Evolutionary conservation across 2,329 filamentous ascomycete genomes (phyloP).

Genomic region (Colletotrichum somersetense): DNA sequence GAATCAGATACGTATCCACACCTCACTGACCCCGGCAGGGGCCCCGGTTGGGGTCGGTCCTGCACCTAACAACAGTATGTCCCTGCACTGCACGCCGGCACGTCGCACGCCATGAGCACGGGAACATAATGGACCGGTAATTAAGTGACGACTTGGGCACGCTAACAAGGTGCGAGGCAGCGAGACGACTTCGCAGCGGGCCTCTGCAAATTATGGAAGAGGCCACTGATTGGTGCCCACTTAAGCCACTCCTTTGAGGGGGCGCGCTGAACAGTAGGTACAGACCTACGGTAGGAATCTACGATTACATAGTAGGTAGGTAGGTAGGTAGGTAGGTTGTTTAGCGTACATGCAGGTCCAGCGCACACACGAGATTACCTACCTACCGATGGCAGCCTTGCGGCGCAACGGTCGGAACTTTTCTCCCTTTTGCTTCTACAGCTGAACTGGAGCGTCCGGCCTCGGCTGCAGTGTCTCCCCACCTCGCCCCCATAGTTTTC

Average conservation of each 20-base stretch:
- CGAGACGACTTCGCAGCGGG: conserved; percentile 12
- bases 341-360: conserved; percentile 27
- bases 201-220: conserved; percentile 17
- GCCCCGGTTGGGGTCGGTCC: conserved; percentile 28
- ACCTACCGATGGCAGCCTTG: conserved; percentile 25
- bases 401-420: conserved; percentile 3
- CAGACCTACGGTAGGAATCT: neutral
- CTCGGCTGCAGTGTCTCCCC: conserved; percentile 17
- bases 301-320: neutral
- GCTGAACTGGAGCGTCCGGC: conserved; percentile 32
- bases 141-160: conserved; percentile 11
- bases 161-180: conserved; percentile 16
- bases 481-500: conserved; percentile 10
- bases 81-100: conserved; percentile 29
- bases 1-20: conserved; percentile 41
- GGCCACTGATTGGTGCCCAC: conserved; percentile 38
- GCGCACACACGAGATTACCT: conserved; percentile 3
- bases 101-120: conserved; percentile 5
- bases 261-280: neutral
- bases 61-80: neutral
- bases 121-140: neutral
- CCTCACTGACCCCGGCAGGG: conserved; percentile 31
- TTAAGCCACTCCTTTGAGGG: conserved; percentile 11
- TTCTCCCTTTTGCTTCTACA: conserved; percentile 17
- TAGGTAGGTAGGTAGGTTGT: too few species aligned